phyloP scores from a whole-genome alignment of 169 alveolate genomes.

The Neospora caninum region DNA sequence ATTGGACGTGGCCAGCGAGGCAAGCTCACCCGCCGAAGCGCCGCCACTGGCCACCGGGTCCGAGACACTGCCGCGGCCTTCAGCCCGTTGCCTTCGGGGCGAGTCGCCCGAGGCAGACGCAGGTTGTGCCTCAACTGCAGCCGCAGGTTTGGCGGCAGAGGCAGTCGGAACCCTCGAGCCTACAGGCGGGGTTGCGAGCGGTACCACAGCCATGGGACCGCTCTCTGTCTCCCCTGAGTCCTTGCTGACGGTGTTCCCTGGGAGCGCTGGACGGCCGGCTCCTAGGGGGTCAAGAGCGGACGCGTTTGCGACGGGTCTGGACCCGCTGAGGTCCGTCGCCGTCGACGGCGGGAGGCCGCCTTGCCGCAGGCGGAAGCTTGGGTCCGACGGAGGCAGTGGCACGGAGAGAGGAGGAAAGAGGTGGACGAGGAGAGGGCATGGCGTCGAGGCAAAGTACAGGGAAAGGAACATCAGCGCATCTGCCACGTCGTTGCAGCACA shows the following conservation, averaged over 20 bases:
- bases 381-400: neutral
- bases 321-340: neutral
- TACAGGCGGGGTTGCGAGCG: slow-evolving; percentile 24
- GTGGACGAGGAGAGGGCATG: slow-evolving; percentile 41
- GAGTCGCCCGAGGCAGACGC: too few species aligned
- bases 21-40: too few species aligned
- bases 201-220: neutral
- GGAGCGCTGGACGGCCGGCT: too few species aligned
- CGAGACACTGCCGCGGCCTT: too few species aligned
- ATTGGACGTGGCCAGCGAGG: too few species aligned
- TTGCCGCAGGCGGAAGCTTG: neutral
- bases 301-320: neutral
- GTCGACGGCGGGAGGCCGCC: neutral
- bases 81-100: too few species aligned
- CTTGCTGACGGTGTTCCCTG: too few species aligned
- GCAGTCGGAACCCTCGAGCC: neutral
- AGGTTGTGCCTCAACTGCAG: too few species aligned
- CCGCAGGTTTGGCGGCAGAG: too few species aligned
- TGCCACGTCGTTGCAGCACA: slow-evolving; percentile 48
- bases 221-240: too few species aligned
- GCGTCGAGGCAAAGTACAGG: slow-evolving; percentile 32
- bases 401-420: neutral
- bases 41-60: too few species aligned
- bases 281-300: too few species aligned
- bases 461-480: slow-evolving; percentile 45